Evolutionary conservation across 2,329 filamentous ascomycete species (phyloP), one percentile per base, ranked within the genome.

Genomic region (Microcyclospora tardicrescens): DNA sequence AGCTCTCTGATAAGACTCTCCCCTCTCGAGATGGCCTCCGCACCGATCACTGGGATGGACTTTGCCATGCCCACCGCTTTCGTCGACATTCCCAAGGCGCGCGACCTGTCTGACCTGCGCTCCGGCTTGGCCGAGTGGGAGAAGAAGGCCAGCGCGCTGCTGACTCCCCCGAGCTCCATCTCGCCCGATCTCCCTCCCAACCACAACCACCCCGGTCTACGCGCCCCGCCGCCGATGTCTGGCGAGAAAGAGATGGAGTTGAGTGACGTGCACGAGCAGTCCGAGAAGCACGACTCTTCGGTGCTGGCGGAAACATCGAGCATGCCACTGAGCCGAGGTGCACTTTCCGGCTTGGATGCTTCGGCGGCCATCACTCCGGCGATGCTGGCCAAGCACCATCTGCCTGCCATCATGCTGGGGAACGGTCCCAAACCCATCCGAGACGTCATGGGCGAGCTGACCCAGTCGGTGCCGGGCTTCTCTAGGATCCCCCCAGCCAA

Each of bases 101-200:
- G 50, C 47, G 45, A 49, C 44, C 34, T 38, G 36, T 36, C 32
- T 36, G 40, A 35, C 39, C 44, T 45, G 41, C 40, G 49, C 38
- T 43, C 43, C 29, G 49, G 45, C 51, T 49, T 53, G 46, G 47
- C 50, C 39, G 44, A 46, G 36, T 48, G 46, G 43, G 53, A 53
- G 40, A 50, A 55, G 40, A 51, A 52, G 44, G 50, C 50, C 37
- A 53, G 47, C 46, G 69, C 75, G 61, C 77, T 94, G 56, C 85
- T 83, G 47, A 95, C 89, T 60, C 89, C 89, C 58, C 89, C 89
- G 44, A 93, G 89, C 69, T 95, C 87, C 63, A 86, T 95, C 60
- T 95, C 87, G 45, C 89, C 89, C 35, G 80, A 77, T 51, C 72
- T 95, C 50, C 79, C 81, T 53, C 84, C 87, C 43, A 84, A 89